phyloP scores from a whole-genome alignment of 371 early-diverging fungal species.

The Zychaea mexicana region DNA sequence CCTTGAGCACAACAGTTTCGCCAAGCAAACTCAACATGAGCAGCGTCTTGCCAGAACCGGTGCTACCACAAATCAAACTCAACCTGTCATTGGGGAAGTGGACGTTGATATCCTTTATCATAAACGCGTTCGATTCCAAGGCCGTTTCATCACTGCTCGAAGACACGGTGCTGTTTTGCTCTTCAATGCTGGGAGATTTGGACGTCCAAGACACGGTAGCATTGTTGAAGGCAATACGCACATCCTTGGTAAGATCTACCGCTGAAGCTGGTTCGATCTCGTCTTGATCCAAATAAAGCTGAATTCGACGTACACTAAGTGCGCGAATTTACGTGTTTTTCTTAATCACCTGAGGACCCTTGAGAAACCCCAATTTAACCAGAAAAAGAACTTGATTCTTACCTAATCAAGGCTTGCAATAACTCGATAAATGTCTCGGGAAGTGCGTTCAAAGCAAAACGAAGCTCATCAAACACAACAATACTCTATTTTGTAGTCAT shows the following conservation, averaged over 20 bases:
- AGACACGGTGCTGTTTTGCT: conserved; percentile 22
- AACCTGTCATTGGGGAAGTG: conserved; percentile 61
- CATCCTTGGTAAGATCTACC: conserved; percentile 33
- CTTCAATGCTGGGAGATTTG: conserved; percentile 5
- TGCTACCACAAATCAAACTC: conserved; percentile 62
- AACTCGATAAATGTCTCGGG: conserved; percentile 56
- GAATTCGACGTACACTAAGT: conserved; percentile 63
- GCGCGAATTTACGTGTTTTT: not conserved
- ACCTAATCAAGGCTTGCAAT: conserved; percentile 44
- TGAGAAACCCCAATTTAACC: not conserved
- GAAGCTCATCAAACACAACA: conserved; percentile 56
- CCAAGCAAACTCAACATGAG: conserved; percentile 70
- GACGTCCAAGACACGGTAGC: conserved; percentile 47
- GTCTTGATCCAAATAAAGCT: conserved; percentile 70
- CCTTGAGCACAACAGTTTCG: conserved; percentile 47
- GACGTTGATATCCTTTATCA: conserved; percentile 47
- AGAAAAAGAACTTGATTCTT: not conserved
- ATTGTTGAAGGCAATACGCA: conserved; percentile 49
- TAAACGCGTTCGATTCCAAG: conserved; percentile 37
- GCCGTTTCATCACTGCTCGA: conserved; percentile 6
- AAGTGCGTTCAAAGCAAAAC: conserved; percentile 57
- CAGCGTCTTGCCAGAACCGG: conserved; percentile 71
- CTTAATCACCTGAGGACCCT: not conserved
- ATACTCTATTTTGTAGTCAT: conserved; percentile 21
- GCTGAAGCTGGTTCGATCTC: conserved; percentile 60